Conservation (phyloP, 345 rosid species). For the Laguncularia racemosa region DNA sequence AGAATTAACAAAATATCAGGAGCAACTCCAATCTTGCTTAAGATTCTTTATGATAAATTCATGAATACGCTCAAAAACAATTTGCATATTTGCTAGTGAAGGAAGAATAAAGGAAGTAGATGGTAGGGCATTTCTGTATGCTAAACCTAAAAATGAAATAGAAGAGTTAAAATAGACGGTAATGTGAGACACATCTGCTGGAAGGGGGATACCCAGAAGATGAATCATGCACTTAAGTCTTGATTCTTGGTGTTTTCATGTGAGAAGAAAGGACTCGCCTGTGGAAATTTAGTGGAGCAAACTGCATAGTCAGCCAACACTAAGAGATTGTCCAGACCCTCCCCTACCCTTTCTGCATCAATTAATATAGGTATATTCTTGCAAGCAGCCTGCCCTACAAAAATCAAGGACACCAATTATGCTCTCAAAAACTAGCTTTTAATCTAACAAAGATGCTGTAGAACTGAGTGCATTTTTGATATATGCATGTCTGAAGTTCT, state of each 20-base stretch:
- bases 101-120: no score
- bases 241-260: background rate
- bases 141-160: no score
- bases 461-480: background rate
- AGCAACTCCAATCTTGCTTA: background rate
- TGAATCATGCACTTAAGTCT: no score
- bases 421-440: background rate
- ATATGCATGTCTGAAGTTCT: background rate
- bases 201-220: no score
- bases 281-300: slow-evolving; percentile 74
- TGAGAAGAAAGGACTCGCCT: slow-evolving; percentile 33
- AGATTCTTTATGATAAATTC: no score
- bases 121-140: no score
- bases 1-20: background rate
- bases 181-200: no score
- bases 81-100: no score
- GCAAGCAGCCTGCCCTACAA: slow-evolving; percentile 69
- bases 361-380: slow-evolving; percentile 69
- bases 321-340: slow-evolving; percentile 68
- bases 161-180: no score
- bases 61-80: no score
- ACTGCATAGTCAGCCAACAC: slow-evolving; percentile 53
- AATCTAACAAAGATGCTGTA: background rate
- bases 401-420: slow-evolving; percentile 2
- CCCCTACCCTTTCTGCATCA: slow-evolving; percentile 77